Base-by-base conservation (phyloP, 768 basidiomycete genomes). In the Mycena kentingensis region DNA sequence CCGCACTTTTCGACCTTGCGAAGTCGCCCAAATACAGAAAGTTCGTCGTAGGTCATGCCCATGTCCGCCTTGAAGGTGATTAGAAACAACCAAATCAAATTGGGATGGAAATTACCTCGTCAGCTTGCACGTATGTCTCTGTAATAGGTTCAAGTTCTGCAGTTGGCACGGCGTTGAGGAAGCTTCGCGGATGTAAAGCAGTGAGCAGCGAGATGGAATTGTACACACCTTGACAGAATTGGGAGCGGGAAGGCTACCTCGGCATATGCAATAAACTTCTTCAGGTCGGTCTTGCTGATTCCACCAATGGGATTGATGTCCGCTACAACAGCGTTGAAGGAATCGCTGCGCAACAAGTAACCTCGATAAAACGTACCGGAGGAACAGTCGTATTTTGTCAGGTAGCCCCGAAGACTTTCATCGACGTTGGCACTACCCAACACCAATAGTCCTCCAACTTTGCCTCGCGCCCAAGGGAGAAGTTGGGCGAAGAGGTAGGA, bases 21-120 rank as follows among this genome's bases (percentile, higher is more conserved):
- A 22, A 99, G 78, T 25, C 95, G 79, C 22, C 96, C 97, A 61
- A 94, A 96, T 18, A 93, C 83, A 11, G 93, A 95, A 18, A 99
- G 77, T 61, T 98, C 97, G 60, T 98, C 90, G 65, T 98, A 98
- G 0, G 96, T 97, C 97, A 98, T 98, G 8, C 96, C 96, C 96
- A 98, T 98, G 63, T 98, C 96, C 16, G 82, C 93, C 92, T 93
- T 57, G 5, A 43, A 6, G 25, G 32, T 46, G 25, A 62, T 49
- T 2, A 37, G 41, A 16, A 18, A 31, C 21, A 29, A 26, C 24
- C 43, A 35, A 27, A 46, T 37, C 16, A 22, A 21, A 31, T 18
- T 36, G 26, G n/a, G n/a, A n/a, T 5, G n/a, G 13, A 16, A 58
- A 73, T 37, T 50, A 88, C 94, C 78, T 99, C 97, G 62, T 99